These are phyloP conservation scores for Mariannaea elegans DNA, from an alignment of 2,329 filamentous ascomycete genomes.

Conservation along the genomic window DNA sequence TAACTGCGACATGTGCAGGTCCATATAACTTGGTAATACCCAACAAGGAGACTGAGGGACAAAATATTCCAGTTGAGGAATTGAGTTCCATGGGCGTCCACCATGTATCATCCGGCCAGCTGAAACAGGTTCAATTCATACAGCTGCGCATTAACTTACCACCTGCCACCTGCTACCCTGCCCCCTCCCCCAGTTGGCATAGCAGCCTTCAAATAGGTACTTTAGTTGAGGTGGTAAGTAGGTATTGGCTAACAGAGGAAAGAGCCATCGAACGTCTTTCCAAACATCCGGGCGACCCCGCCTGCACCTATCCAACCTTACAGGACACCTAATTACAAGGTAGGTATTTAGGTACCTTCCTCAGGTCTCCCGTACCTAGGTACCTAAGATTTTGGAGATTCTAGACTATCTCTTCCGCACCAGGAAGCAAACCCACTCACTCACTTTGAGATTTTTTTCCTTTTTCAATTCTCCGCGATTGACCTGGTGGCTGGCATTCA, in stretches of 20 bases:
- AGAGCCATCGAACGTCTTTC: conserved; percentile 7
- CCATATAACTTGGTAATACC: no score
- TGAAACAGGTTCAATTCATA: conserved; percentile 4
- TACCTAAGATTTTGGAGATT: no score
- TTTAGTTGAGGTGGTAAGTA: no score
- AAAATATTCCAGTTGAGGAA: no score
- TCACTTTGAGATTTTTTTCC: conserved; percentile 14
- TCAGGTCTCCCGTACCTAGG: not conserved
- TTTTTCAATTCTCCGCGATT: conserved; percentile 14
- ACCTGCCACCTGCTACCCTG: no score
- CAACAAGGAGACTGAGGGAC: no score
- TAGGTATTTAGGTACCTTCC: no score
- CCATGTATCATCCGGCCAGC: conserved; percentile 2
- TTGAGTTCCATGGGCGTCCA: not conserved
- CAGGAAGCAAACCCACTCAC: conserved; percentile 16
- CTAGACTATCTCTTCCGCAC: not conserved
- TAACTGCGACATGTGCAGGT: no score
- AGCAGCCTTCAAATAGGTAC: no score
- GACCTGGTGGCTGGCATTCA: conserved; percentile 7
- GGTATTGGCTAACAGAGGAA: conserved; percentile 2
- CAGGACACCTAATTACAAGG: no score
- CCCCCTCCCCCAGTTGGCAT: no score
- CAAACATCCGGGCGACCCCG: not conserved
- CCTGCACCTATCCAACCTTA: no score
- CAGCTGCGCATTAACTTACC: not conserved